Conservation (phyloP, 148 eudicot genomes). For the Rhododendron williamsianum region DNA sequence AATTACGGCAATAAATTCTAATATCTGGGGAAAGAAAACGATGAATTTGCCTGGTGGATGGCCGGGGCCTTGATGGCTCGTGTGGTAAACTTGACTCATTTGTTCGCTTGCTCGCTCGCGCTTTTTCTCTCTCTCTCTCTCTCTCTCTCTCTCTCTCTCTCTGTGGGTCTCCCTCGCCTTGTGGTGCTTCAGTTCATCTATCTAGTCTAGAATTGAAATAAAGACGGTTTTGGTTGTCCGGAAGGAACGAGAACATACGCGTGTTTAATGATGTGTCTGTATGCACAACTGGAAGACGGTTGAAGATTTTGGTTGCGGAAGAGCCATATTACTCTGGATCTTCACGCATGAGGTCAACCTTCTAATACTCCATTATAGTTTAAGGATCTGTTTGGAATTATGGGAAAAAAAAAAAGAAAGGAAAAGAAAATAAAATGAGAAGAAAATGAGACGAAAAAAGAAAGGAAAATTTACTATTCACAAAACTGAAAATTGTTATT, state of each 20-base stretch:
- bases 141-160: neutral
- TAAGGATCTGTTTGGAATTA: too few relatives aligned
- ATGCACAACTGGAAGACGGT: neutral
- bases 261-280: neutral
- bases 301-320: too few relatives aligned
- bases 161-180: neutral
- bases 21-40: neutral
- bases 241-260: neutral
- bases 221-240: neutral
- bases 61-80: constrained; percentile 15
- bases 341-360: too few relatives aligned
- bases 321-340: too few relatives aligned
- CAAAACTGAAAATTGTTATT: too few relatives aligned
- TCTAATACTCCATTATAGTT: too few relatives aligned
- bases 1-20: neutral
- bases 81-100: constrained; percentile 17
- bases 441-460: too few relatives aligned
- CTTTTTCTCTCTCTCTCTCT: neutral
- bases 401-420: too few relatives aligned
- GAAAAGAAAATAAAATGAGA: too few relatives aligned
- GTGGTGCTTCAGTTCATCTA: neutral
- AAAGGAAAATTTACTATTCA: too few relatives aligned
- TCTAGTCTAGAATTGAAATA: neutral
- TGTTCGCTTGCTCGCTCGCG: neutral
- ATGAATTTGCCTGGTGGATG: constrained; percentile 7